phyloP scores from a whole-genome alignment of 2,329 filamentous ascomycete species.

The Trichoderma lentiforme region DNA sequence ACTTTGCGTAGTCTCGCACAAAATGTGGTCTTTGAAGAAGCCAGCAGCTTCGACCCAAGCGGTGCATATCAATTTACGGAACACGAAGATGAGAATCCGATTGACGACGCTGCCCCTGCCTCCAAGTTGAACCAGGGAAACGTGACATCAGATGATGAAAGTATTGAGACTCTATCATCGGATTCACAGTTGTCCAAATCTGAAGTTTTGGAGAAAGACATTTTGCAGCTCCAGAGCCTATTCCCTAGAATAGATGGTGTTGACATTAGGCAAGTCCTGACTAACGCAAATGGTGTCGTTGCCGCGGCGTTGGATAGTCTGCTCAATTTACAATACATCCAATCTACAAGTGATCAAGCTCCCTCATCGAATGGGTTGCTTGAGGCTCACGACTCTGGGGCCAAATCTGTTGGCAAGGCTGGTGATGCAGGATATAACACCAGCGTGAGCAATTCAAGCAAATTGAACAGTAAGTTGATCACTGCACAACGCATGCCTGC shows the following conservation, averaged over 20 bases:
- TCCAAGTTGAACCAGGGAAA: slow-evolving; percentile 25
- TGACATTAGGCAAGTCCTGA: slow-evolving; percentile 64
- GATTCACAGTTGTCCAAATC: slow-evolving; percentile 35
- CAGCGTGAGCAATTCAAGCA: neutral
- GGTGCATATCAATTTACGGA: slow-evolving; percentile 54
- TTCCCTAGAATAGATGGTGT: slow-evolving; percentile 67
- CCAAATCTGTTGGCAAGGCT: neutral
- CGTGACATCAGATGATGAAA: slow-evolving; percentile 31
- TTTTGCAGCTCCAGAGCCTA: slow-evolving; percentile 61
- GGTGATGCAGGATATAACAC: neutral
- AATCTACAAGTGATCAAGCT: slow-evolving; percentile 58
- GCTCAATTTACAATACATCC: slow-evolving; percentile 74
- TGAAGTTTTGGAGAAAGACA: slow-evolving; percentile 58
- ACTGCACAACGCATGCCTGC: neutral
- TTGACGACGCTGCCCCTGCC: slow-evolving; percentile 26
- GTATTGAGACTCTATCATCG: slow-evolving; percentile 24
- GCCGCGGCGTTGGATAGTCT: slow-evolving; percentile 73
- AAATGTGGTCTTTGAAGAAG: slow-evolving; percentile 63
- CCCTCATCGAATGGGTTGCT: slow-evolving; percentile 85
- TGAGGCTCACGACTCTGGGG: slow-evolving; percentile 44
- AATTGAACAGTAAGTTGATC: slow-evolving; percentile 27
- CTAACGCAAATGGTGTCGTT: slow-evolving; percentile 64
- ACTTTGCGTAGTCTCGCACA: slow-evolving; percentile 64
- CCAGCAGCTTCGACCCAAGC: slow-evolving; percentile 73
- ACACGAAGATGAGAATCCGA: slow-evolving; percentile 21